Evolutionary conservation across 495 filamentous ascomycete species (phyloP), one percentile per base, ranked within the genome.

Genomic region (Bacidia gigantensis): DNA sequence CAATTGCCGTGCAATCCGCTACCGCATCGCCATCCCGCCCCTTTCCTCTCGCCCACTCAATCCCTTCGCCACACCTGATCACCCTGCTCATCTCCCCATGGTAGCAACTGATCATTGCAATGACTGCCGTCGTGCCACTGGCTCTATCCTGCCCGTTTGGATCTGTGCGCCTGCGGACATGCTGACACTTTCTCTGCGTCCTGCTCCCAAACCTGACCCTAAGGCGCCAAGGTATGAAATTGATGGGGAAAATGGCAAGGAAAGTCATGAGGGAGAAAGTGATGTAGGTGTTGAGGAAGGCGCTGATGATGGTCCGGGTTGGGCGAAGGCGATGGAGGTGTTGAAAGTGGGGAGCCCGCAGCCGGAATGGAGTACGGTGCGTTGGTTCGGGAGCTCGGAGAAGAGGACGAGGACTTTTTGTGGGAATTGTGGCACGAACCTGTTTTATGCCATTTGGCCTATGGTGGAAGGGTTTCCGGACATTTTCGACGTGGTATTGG

Each of bases 1-100:
- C 61, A 66, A 66, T 56, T 70, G 69, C 58, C 56, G 58, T 55
- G 60, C 61, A 0, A 67, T 72, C 55, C 57, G 55, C 23, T 72
- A 70, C 58, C 5, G 17, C 5, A 47, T 47, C 45, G 18, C 20
- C 3, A 52, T 67, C 44, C 62, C 62, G n/a, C 5, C 56, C 10
- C 42, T 56, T 40, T 38, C 47, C 0, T 43, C 54, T 10, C 62
- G 62, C 0, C 61, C 59, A 3, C 3, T 51, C 11, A 46, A 55
- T 20, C 23, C 23, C 45, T 43, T 20, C 12, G 26, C 51, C 10
- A 26, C 32, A 2, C 54, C 53, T 43, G 46, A 44, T 22, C 54
- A 49, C 17, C 26, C 24, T 17, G 44, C 35, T 20, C 17, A 26
- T 3, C 40, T 25, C 21, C 47, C 57, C 17, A 40, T 39, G 11